Evolutionary conservation across 768 basidiomycete species (phyloP).

Genomic region (Serendipita vermifera): DNA sequence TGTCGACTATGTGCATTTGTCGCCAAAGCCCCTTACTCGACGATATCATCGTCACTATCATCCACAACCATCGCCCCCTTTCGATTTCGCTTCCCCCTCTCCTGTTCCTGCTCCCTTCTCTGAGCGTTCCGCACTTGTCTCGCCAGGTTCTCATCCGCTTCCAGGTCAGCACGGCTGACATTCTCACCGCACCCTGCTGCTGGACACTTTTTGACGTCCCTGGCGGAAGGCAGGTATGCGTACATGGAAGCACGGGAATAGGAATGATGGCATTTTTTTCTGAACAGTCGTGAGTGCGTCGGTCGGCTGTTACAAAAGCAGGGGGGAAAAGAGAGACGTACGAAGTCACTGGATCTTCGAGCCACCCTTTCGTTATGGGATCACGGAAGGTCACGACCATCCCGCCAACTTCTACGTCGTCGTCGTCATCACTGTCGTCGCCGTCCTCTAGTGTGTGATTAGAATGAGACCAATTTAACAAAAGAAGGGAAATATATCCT

Average conservation of each 20-base stretch:
- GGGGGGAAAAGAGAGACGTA: constrained; percentile 29
- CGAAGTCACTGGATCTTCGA: constrained; percentile 74
- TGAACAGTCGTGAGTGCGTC: constrained; percentile 22
- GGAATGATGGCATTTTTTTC: constrained; percentile 62
- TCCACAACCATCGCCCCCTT: neutral
- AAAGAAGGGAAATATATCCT: constrained; percentile 9
- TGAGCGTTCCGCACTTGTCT: constrained; percentile 3
- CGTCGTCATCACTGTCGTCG: constrained; percentile 72
- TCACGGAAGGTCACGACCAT: constrained; percentile 73
- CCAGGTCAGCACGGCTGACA: constrained; percentile 18
- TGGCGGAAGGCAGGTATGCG: constrained; percentile 37
- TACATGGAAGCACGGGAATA: constrained; percentile 63
- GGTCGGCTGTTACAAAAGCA: constrained; percentile 8
- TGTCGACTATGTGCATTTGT: too few relatives aligned
- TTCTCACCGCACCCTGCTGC: constrained; percentile 21
- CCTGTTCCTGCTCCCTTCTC: constrained; percentile 5
- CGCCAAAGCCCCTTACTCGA: neutral
- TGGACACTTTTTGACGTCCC: constrained; percentile 22
- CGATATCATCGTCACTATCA: neutral
- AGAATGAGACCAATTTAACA: neutral
- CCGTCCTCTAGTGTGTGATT: constrained; percentile 48
- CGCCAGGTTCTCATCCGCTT: constrained; percentile 18
- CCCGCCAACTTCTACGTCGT: constrained; percentile 82
- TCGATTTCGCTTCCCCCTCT: neutral
- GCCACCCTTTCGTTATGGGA: constrained; percentile 55